Evolutionary conservation across 2,329 filamentous ascomycete genomes (phyloP), one percentile per base, ranked within the genome.

Genomic region (Onygenales sp.): DNA sequence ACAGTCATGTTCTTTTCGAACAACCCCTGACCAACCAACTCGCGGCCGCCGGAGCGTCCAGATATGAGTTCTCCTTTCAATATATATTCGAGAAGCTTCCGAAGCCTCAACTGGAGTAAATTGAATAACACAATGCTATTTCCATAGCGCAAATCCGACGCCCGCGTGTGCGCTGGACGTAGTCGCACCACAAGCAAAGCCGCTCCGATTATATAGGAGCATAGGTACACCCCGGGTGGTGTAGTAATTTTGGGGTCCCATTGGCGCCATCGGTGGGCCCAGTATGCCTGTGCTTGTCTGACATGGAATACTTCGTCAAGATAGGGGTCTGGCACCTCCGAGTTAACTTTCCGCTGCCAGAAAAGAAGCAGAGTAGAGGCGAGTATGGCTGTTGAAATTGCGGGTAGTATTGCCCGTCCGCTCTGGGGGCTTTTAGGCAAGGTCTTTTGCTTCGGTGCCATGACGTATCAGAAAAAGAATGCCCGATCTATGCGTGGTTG

Each of bases 231-330:
- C 36, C 91, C 93, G 0, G 93, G 92, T 0, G 93, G 93, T 1
- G 93, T 98, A 0, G 93, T 98, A 65, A 98, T 93, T 68, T 97
- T 98, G 55, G 92, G 86, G 69, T 98, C 91, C 93, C 93, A 98
- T 53, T 88, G 77, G 10, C 69, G 66, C 73, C 86, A 95, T 52
- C 79, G 79, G 9, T 86, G 84, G 42, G 79, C 68, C 68, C 91
- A 96, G 68, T 95, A 98, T 33, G 81, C 82, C 63, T 95, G 88
- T 0, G 90, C 90, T 70, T 98, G 93, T 0, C 89, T 88, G 21
- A 96, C 85, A 67, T 98, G 74, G 61, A 77, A 77, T 11, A 71
- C 71, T 58, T 77, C 74, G 56, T 77, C 74, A 17, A 85, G 75
- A 65, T 85, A 85, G 33, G 82, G 79, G 51, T 78, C 75, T 45